A percentile compares a stretch with the other conserved stretches of the same genome.
Evolutionary conservation across 495 filamentous ascomycete genomes (phyloP).

Genomic region (Rostrohypoxylon terebratum): DNA sequence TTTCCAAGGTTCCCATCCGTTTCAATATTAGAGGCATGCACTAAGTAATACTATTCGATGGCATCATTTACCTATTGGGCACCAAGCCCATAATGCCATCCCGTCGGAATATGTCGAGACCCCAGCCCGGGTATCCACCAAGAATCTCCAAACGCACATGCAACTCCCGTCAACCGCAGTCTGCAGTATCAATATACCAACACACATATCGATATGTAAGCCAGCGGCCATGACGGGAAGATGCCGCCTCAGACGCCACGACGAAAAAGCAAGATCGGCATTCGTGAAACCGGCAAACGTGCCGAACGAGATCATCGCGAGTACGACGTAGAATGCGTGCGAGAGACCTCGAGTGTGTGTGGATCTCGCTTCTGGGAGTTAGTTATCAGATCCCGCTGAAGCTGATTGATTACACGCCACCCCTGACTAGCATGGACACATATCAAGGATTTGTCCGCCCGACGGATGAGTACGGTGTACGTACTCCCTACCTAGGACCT

Average conservation of each 20-base stretch:
- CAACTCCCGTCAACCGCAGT: not conserved
- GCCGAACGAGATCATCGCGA: not conserved
- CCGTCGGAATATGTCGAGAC: not conserved
- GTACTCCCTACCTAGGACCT: too few relatives aligned
- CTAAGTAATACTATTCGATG: not conserved
- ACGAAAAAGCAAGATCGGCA: not conserved
- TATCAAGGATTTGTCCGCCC: not conserved
- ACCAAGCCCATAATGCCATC: not conserved
- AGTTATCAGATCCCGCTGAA: constrained; percentile 1
- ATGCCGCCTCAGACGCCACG: not conserved
- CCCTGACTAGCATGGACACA: not conserved
- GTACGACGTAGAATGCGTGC: too few relatives aligned
- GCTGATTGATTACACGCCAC: not conserved
- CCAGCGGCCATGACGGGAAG: not conserved
- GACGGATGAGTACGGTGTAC: not conserved
- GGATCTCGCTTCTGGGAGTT: constrained; percentile 1
- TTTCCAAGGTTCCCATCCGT: not conserved
- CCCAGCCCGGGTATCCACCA: not conserved
- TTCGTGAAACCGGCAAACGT: not conserved
- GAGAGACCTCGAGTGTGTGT: too few relatives aligned
- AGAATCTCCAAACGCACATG: not conserved
- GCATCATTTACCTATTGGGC: constrained; percentile 17
- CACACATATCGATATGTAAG: not conserved
- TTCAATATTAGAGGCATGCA: too few relatives aligned
- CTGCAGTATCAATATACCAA: not conserved